These are phyloP conservation scores for Backusella macrospora DNA, from an alignment of 192 early-diverging fungal genomes.

Conservation along the genomic window DNA sequence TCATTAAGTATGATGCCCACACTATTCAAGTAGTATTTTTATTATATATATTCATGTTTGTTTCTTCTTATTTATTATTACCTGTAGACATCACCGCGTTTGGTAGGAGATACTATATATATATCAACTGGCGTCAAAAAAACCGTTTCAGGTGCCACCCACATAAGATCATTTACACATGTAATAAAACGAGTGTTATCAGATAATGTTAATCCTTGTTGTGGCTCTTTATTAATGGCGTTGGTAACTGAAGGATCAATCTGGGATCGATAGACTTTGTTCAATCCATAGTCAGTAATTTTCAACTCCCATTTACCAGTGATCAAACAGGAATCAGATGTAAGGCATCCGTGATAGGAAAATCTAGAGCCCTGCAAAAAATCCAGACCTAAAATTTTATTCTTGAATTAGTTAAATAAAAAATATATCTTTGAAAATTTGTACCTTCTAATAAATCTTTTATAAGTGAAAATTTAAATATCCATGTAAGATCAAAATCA, in stretches of 20 bases:
- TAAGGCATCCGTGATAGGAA: conserved; percentile 44
- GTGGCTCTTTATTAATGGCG: not conserved
- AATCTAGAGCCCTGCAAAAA: conserved; percentile 51
- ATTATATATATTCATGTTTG: not conserved
- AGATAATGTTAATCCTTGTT: not conserved
- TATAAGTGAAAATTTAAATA: conserved; percentile 51
- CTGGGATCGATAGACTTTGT: conserved; percentile 35
- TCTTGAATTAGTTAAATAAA: not conserved
- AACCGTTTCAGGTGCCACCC: conserved; percentile 44
- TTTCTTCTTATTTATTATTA: too few species aligned
- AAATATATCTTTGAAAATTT: too few species aligned
- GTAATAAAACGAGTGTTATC: not conserved
- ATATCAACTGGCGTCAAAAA: conserved; percentile 17
- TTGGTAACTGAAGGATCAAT: not conserved
- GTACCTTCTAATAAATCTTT: conserved; percentile 42
- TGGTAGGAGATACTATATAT: conserved; percentile 34
- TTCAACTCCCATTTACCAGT: conserved; percentile 49
- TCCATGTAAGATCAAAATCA: conserved; percentile 50
- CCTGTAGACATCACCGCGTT: conserved; percentile 48
- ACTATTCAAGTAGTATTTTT: conserved; percentile 26
- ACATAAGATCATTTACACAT: conserved; percentile 33
- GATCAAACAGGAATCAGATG: conserved; percentile 44
- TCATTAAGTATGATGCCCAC: conserved; percentile 51
- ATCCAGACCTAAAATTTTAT: conserved; percentile 34
- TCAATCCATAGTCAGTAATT: conserved; percentile 46